Conservation (phyloP, 2,329 filamentous ascomycete species). For the Metarhizium humberi region DNA sequence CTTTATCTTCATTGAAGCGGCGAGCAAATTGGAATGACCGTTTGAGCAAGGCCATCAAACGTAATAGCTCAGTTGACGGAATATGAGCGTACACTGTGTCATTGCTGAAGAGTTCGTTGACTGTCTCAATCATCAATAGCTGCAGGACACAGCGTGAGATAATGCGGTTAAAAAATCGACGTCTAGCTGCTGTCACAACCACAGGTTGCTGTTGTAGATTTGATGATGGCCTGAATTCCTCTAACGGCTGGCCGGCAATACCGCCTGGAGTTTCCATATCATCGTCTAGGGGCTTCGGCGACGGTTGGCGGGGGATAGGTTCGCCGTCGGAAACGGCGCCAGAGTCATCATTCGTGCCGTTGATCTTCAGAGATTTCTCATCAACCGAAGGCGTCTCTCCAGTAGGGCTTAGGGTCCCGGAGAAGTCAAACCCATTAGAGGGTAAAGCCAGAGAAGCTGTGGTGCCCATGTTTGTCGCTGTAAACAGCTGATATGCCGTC, state of each 20-base stretch:
- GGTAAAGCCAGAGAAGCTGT: conserved; percentile 42
- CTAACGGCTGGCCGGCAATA: conserved; percentile 42
- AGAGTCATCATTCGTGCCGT: conserved; percentile 36
- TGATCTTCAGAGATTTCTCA: conserved; percentile 52
- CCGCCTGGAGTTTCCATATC: conserved; percentile 22
- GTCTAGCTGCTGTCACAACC: conserved; percentile 83
- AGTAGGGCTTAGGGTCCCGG: conserved; percentile 32
- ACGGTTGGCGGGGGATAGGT: conserved; percentile 18
- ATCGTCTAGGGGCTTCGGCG: conserved; percentile 23
- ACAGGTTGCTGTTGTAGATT: conserved; percentile 79
- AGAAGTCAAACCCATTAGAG: conserved; percentile 43
- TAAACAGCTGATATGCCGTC: conserved; percentile 91
- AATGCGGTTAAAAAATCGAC: conserved; percentile 97
- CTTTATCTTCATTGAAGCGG: conserved; percentile 95
- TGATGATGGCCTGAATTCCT: conserved; percentile 77
- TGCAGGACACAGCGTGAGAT: conserved; percentile 98
- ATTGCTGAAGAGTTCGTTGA: conserved; percentile 97
- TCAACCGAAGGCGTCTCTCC: conserved; percentile 31
- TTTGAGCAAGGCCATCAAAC: conserved; percentile 89
- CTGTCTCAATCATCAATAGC: conserved; percentile 97
- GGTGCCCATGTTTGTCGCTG: conserved; percentile 55
- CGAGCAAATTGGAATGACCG: conserved; percentile 95
- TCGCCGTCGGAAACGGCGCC: conserved; percentile 21
- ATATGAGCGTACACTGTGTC: conserved; percentile 91
- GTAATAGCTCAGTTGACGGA: conserved; percentile 77